Base-by-base conservation (phyloP, 177 flowering plant species). In the Vitis hybrid region DNA sequence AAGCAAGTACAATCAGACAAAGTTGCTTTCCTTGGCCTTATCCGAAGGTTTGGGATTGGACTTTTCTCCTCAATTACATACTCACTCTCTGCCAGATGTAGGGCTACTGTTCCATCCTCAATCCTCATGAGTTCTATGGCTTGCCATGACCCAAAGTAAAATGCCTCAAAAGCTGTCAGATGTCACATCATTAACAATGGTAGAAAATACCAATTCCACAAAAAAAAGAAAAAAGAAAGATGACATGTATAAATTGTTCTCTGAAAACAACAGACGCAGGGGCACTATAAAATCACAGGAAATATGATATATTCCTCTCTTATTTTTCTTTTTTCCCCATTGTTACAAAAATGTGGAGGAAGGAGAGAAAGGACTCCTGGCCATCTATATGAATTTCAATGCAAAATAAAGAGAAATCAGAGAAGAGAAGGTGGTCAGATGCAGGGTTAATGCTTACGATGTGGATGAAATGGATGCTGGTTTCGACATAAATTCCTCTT, bases 121-220 rank as follows among this genome's bases (percentile, higher is more conserved):
- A 94, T 79, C 65, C 76, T 77, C 15, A 92, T 58, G 66, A 72
- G 67, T 71, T 91, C 86, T 65, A 88, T 85, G 27, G 72, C 24
- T 71, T 77, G 59, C 99, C 97, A 94, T 52, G 94, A 85, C n/a
- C 82, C 88, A 14, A 60, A 52, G 69, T 64, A 85, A 70, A 78
- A 77, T 63, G 90, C 87, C 81, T 92, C 97, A 78, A 94, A 92
- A 70, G 97, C 99, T 94, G 78, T 64, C 59, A 74, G 19, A 64
- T 1, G 21, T 2, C 55, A 72, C 40, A 24, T 56, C 27, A 62
- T 40, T 40, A 40, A 7, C 46, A 40, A 40, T 40, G 46, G n/a
- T 24, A 52, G 11, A 13, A 3, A 4, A n/a, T 10, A 8, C 12
- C 30, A 27, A 27, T 27, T 27, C 40, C 30, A 59, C 40, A 3